phyloP scores from a whole-genome alignment of 2,329 filamentous ascomycete species.

The Kalaharituber pfeilii region DNA sequence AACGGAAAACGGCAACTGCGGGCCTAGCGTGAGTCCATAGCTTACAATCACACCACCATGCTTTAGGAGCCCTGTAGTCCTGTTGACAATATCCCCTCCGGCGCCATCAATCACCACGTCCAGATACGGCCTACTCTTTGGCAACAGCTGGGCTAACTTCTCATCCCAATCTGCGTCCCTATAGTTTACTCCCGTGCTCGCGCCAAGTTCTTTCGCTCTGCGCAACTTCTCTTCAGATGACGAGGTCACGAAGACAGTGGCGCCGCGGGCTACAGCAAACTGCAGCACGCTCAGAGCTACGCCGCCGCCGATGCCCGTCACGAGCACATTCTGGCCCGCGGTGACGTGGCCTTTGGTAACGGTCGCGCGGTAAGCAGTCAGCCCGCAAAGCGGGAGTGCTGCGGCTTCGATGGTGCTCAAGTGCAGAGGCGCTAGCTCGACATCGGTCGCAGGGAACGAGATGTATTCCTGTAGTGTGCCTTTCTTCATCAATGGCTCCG shows the following conservation, averaged over 20 bases:
- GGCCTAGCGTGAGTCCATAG: conserved; percentile 80
- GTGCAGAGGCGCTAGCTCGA: conserved; percentile 60
- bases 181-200: conserved; percentile 67
- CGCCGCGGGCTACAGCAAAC: conserved; percentile 58
- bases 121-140: conserved; percentile 46
- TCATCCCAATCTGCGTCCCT: conserved; percentile 66
- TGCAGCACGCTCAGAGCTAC: conserved; percentile 68
- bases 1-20: conserved; percentile 79
- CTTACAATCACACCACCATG: conserved; percentile 64
- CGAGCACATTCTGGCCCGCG: conserved; percentile 54
- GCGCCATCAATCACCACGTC: conserved; percentile 86
- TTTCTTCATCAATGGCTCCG: conserved; percentile 23
- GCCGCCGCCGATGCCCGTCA: conserved; percentile 86
- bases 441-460: conserved; percentile 49
- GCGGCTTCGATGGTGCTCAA: conserved; percentile 58
- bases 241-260: conserved; percentile 66
- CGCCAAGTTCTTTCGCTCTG: conserved; percentile 51
- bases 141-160: conserved; percentile 44
- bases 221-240: conserved; percentile 59
- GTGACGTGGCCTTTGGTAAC: conserved; percentile 56
- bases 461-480: conserved; percentile 64
- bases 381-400: conserved; percentile 63
- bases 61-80: conserved; percentile 42
- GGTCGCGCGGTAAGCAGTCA: conserved; percentile 78
- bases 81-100: conserved; percentile 64